Evolutionary conservation across 306 rosid genomes (phyloP), one percentile per base, ranked within the genome.

Genomic region (Cicer pinnatifidum): DNA sequence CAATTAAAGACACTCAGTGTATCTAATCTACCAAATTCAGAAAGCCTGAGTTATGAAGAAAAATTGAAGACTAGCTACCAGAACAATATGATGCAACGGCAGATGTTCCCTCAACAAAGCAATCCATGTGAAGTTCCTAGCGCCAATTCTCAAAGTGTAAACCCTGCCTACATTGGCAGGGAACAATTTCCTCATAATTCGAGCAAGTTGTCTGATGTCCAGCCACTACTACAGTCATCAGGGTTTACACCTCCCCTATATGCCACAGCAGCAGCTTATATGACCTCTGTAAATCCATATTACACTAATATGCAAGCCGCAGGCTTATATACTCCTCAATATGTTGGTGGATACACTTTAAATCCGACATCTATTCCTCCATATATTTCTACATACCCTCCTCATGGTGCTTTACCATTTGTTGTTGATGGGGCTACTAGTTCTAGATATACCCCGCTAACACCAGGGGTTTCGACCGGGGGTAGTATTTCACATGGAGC

Each of bases 211-310:
- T 78, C 84, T 12, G 87, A 84, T 60, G 88, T 56, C n/a, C 92
- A 82, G 72, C 86, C 90, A 10, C 63, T 88, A 47, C 83, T 84
- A 33, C 92, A 85, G 72, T 82, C 92, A 71, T 85, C 92, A 2
- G 92, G 90, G 50, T 84, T 85, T 74, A 82, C 88, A 35, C 88
- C 86, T 48, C 90, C 92, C 16, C 76, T 88, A 50, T 85, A 83
- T 82, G 85, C 92, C 12, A 51, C 86, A 19, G 79, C 85, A 71
- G 86, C 86, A 44, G 86, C 87, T 54, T 88, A 85, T 71, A 69
- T 85, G 86, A 56, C 84, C 58, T 76, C 88, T 47, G 38, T 82
- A 69, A 85, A 82, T 82, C 78, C 86, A 11, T 82, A 60, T 72
- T 85, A 82, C 40, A 8, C 81, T 41, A 79, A 80, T 62, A 12